Base-by-base conservation (phyloP, 352 stramenopile species). In the Plasmopara halstedii region DNA sequence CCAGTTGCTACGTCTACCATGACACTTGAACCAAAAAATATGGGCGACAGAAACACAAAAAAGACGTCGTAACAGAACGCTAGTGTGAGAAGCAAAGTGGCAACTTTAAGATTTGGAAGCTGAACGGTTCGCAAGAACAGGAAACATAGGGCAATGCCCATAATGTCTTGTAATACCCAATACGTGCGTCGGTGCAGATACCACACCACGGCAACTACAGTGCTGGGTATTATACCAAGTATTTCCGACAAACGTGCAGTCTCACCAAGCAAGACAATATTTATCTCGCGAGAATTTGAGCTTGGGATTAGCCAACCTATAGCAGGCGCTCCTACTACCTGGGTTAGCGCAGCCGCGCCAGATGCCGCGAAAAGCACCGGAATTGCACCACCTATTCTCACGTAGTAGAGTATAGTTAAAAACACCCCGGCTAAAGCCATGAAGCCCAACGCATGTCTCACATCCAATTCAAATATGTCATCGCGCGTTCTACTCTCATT, bases 1-100 rank as follows among this genome's bases (percentile, higher is more conserved):
- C 73, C 85, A 7, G 90, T 97, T 0, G 93, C 93, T 4, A 97
- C 93, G 51, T 94, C 89, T 43, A 97, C 83, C 93, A 98, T 98
- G 33, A 98, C 81, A 32, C 68, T 92, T 22, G 66, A 74, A 8
- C 76, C 76, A 56, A 96, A 95, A 36, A 97, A 64, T 14, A 82
- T 64, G 2, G 93, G 91, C 23, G 86, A 96, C 15, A 98, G 44
- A 67, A 97, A 97, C 26, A 97, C 91, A 62, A 97, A 97, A 58
- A 97, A 98, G 34, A 98, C 91, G 58, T 98, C 93, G 63, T 98
- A 98, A 43, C 83, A 81, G 56, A 97, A 97, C 1, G 90, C 89
- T 23, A 97, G 66, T 11, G 79, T 74, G 25, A 98, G 72, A 23
- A 98, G 42, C 7, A 97, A 64, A 0, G 85, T 77, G 19, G 84